These are phyloP conservation scores for Saussurea involucrata DNA, from an alignment of 129 eudicot genomes.

Conservation along the genomic window DNA sequence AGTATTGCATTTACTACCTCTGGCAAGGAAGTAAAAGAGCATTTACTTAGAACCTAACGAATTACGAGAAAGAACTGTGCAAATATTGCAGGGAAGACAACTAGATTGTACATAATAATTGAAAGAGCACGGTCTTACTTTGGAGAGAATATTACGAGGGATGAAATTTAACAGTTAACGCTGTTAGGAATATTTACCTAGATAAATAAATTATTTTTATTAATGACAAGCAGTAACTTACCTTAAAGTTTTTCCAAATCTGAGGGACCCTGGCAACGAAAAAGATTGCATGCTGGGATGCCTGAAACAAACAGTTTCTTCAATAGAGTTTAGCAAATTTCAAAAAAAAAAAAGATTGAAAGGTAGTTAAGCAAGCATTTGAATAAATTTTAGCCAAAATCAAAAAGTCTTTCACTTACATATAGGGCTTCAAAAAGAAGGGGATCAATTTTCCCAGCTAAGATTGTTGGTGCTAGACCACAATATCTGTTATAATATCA, in stretches of 20 bases:
- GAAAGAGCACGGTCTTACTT: neutral
- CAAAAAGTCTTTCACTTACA: slow-evolving; percentile 46
- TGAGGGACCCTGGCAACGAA: slow-evolving; percentile 94
- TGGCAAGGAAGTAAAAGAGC: neutral
- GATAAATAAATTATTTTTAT: neutral
- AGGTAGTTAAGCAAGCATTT: neutral
- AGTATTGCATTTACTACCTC: neutral
- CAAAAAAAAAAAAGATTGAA: neutral
- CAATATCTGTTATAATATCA: slow-evolving; percentile 56
- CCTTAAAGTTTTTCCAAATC: slow-evolving; percentile 71
- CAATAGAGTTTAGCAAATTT: neutral
- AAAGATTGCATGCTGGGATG: slow-evolving; percentile 92
- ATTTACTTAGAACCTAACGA: neutral
- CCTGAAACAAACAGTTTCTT: slow-evolving; percentile 51
- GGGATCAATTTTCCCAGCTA: slow-evolving; percentile 93
- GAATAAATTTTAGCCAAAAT: neutral
- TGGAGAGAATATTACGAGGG: neutral
- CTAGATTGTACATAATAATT: neutral
- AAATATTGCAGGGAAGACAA: neutral
- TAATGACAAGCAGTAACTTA: slow-evolving; percentile 23
- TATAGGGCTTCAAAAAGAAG: slow-evolving; percentile 94
- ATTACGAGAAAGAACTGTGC: neutral
- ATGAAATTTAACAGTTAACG: neutral
- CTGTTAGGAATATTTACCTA: neutral
- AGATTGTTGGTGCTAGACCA: slow-evolving; percentile 82